Evolutionary conservation across 306 rosid genomes (phyloP).

Genomic region (Abrus pulchellus): DNA sequence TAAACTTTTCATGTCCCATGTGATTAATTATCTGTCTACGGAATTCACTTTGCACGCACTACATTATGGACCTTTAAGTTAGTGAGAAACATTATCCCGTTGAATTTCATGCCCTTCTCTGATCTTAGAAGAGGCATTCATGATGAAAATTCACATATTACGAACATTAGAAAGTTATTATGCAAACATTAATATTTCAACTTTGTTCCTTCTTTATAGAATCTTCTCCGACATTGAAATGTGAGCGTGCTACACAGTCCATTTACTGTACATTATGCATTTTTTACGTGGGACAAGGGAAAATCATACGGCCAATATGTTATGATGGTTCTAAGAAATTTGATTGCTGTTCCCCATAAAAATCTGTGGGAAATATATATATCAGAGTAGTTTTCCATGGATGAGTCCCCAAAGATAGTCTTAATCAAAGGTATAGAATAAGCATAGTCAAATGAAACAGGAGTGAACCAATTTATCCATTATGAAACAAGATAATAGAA

Average conservation of each 20-base stretch:
- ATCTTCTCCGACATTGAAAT: constrained; percentile 7
- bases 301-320: constrained; percentile 25
- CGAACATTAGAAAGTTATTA: constrained; percentile 36
- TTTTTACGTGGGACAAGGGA: constrained; percentile 24
- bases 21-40: constrained; percentile 1
- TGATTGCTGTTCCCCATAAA: constrained; percentile 44
- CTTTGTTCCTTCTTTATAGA: constrained; percentile 7
- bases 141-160: constrained; percentile 11
- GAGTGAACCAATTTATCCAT: constrained; percentile 32
- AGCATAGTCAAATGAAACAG: constrained; percentile 40
- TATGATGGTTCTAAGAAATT: constrained; percentile 42
- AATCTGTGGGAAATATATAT: constrained; percentile 31
- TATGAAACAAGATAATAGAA: constrained; percentile 46
- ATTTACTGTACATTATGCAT: constrained; percentile 41
- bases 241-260: constrained; percentile 21
- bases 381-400: constrained; percentile 16
- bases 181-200: constrained; percentile 13
- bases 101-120: constrained; percentile 24
- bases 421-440: constrained; percentile 41
- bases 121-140: constrained; percentile 24
- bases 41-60: neutral
- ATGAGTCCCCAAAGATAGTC: constrained; percentile 24
- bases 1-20: neutral
- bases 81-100: constrained; percentile 7
- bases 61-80: neutral